Percentiles rank a stretch among this genome's conserved stretches.
Conservation (phyloP, 2,329 filamentous ascomycete genomes). For the Paecilomyces niveus region DNA sequence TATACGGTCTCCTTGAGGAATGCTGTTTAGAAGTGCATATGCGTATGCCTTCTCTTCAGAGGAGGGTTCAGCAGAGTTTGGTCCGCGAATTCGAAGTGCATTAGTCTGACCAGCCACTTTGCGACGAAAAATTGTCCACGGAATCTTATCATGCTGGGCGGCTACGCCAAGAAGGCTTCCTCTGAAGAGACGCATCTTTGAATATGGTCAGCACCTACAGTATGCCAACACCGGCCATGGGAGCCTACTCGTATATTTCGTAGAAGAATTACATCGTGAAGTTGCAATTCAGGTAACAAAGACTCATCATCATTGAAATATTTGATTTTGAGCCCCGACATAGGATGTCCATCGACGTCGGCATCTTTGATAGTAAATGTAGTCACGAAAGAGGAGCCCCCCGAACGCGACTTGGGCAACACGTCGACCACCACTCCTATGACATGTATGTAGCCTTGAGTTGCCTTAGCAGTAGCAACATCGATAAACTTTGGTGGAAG, state of each 20-base stretch:
- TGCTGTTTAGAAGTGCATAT: constrained; percentile 17
- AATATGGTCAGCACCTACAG: not conserved
- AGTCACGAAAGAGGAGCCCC: constrained; percentile 53
- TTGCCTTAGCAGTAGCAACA: constrained; percentile 39
- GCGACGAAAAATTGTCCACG: constrained; percentile 30
- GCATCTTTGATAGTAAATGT: constrained; percentile 55
- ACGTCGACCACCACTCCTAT: constrained; percentile 66
- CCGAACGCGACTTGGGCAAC: constrained; percentile 46
- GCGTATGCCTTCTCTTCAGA: constrained; percentile 23
- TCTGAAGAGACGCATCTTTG: constrained; percentile 17
- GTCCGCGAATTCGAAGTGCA: constrained; percentile 19
- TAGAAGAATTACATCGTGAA: constrained; percentile 60
- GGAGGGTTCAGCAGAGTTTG: constrained; percentile 17
- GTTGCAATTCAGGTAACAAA: constrained; percentile 37
- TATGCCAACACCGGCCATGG: constrained; percentile 7
- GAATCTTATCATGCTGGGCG: constrained; percentile 16
- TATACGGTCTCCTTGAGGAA: not conserved
- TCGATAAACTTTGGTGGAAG: constrained; percentile 39
- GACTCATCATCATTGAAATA: constrained; percentile 51
- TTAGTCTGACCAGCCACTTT: constrained; percentile 13
- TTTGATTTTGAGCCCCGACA: constrained; percentile 44
- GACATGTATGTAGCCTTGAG: constrained; percentile 44
- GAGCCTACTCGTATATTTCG: constrained; percentile 47
- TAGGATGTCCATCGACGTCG: constrained; percentile 36
- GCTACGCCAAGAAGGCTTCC: constrained; percentile 16